phyloP scores from a whole-genome alignment of 805 yeast genomes.

The Candida verbasci region DNA sequence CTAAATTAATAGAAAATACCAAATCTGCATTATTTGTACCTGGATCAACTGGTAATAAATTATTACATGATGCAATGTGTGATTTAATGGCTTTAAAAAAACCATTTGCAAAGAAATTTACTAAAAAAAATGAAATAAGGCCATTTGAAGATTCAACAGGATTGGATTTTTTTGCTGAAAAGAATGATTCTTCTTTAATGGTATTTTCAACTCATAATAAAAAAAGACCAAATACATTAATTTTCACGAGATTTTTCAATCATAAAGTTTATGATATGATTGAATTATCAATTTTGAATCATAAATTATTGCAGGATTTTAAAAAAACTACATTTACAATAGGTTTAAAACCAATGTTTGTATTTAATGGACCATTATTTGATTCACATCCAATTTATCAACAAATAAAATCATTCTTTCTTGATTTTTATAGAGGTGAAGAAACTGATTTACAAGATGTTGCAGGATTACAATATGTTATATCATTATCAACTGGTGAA shows the following conservation, averaged over 20 bases:
- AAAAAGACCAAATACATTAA: conserved; percentile 88
- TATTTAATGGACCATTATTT: conserved; percentile 88
- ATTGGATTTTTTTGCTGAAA: conserved; percentile 89
- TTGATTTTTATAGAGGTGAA: conserved; percentile 89
- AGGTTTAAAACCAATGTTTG: conserved; percentile 92
- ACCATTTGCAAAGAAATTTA: conserved; percentile 83
- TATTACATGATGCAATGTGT: conserved; percentile 82
- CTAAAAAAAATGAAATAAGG: conserved; percentile 80
- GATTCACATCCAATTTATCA: conserved; percentile 82
- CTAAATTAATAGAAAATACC: conserved; percentile 84
- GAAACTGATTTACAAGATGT: conserved; percentile 81
- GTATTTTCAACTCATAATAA: conserved; percentile 79
- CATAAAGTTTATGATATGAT: conserved; percentile 90
- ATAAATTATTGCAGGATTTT: conserved; percentile 74
- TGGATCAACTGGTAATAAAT: conserved; percentile 74
- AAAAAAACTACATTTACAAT: conserved; percentile 73
- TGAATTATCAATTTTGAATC: conserved; percentile 70
- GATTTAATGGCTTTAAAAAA: conserved; percentile 88
- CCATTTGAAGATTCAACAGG: conserved; percentile 90
- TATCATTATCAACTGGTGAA: conserved; percentile 71
- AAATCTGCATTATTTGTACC: conserved; percentile 90
- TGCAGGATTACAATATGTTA: conserved; percentile 90
- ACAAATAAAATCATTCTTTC: conserved; percentile 81
- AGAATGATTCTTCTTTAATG: conserved; percentile 84
- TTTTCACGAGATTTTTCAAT: conserved; percentile 86